Conservation (phyloP, 371 early-diverging fungal genomes). For the Gilbertella persicaria region DNA sequence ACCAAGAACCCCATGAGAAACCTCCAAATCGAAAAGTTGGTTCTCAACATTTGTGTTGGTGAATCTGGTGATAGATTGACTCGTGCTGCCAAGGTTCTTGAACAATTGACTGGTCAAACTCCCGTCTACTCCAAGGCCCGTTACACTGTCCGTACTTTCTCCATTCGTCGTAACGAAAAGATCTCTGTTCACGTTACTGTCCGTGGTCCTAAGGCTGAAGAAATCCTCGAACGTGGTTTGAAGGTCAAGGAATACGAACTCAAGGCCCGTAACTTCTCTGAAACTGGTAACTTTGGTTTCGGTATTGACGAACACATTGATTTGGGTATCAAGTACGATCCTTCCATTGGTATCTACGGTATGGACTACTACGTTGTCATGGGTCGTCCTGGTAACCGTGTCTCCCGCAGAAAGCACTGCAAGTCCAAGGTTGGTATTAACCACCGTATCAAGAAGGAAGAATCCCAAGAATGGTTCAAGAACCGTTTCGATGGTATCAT, state of each 20-base stretch:
- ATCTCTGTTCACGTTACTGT: conserved; percentile 99
- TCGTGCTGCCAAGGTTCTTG: conserved; percentile 99
- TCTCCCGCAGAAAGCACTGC: conserved; percentile 95
- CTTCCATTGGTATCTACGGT: conserved; percentile 97
- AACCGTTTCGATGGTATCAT: conserved; percentile 89
- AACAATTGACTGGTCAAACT: conserved; percentile 99
- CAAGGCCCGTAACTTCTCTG: conserved; percentile 93
- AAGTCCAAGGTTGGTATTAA: conserved; percentile 85
- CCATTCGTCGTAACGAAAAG: conserved; percentile 99
- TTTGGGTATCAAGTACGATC: conserved; percentile 99
- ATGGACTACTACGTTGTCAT: conserved; percentile 99
- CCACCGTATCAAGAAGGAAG: conserved; percentile 94
- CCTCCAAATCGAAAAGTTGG: conserved; percentile 99
- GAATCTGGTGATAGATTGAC: conserved; percentile 99
- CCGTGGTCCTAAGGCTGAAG: conserved; percentile 84
- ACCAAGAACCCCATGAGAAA: conserved; percentile 93
- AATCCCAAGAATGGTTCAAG: conserved; percentile 88
- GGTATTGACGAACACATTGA: conserved; percentile 99
- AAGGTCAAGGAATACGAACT: conserved; percentile 99
- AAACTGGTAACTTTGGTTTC: conserved; percentile 99
- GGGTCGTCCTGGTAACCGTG: conserved; percentile 97
- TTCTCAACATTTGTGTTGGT: conserved; percentile 99
- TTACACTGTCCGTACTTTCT: conserved; percentile 99
- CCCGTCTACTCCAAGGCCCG: conserved; percentile 99
- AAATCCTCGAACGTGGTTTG: conserved; percentile 98